These are phyloP conservation scores for Penicillium sp. DNA, from an alignment of 2,329 filamentous ascomycete species.

Conservation along the genomic window DNA sequence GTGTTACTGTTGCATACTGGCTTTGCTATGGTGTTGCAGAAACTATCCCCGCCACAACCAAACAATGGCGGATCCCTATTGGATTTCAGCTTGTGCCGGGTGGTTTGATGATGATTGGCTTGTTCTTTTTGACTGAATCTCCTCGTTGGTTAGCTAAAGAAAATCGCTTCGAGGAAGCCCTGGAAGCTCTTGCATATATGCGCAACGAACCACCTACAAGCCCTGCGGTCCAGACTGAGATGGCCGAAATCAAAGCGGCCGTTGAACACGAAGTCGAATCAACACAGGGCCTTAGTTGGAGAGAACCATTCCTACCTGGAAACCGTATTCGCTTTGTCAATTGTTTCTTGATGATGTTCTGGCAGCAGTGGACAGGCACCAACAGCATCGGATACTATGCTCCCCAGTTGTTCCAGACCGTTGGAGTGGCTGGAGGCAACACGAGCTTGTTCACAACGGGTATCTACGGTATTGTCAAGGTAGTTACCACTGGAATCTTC, in stretches of 20 bases:
- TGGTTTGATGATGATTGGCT: conserved; percentile 51
- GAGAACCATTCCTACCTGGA: conserved; percentile 58
- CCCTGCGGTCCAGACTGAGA: conserved; percentile 72
- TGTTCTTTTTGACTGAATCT: conserved; percentile 73
- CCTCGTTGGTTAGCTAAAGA: conserved; percentile 82
- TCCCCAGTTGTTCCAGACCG: conserved; percentile 56
- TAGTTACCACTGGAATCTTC: conserved; percentile 70
- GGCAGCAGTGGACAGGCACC: conserved; percentile 74
- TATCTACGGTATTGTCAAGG: conserved; percentile 64
- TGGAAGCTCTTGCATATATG: conserved; percentile 61
- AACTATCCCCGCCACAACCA: conserved; percentile 38
- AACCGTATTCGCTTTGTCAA: conserved; percentile 65
- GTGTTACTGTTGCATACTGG: conserved; percentile 46
- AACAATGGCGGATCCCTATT: conserved; percentile 71
- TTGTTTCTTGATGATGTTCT: conserved; percentile 73
- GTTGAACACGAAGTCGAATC: conserved; percentile 62
- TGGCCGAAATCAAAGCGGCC: conserved; percentile 84
- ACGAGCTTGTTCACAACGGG: conserved; percentile 71
- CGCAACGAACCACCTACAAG: conserved; percentile 71
- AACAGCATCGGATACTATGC: conserved; percentile 70
- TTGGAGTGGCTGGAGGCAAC: conserved; percentile 74
- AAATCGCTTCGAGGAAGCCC: conserved; percentile 64
- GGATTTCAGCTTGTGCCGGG: conserved; percentile 69
- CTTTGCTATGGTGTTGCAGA: conserved; percentile 50
- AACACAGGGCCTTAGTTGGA: conserved; percentile 64